A percentile compares a stretch with the other conserved stretches of the same genome.
These are phyloP conservation scores for Trichoderma koningiopsis DNA, from an alignment of 2,329 filamentous ascomycete species.

Conservation along the genomic window DNA sequence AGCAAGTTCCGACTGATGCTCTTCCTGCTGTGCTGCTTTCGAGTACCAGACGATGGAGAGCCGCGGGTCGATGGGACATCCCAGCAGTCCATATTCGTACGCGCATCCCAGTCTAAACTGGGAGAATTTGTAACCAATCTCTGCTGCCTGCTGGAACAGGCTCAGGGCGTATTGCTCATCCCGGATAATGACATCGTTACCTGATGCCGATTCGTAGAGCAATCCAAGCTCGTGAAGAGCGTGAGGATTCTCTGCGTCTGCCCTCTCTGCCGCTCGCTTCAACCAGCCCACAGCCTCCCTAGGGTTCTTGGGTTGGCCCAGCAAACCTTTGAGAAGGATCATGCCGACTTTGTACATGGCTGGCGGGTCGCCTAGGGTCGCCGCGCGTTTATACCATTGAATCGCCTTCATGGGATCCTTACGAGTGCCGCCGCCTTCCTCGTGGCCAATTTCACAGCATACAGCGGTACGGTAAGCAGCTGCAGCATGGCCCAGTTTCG, in stretches of 20 bases:
- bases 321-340: conserved; percentile 87
- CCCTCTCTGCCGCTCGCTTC: conserved; percentile 86
- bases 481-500: conserved; percentile 82
- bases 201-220: conserved; percentile 63
- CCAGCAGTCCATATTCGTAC: conserved; percentile 86
- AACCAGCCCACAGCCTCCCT: conserved; percentile 89
- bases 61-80: conserved; percentile 78
- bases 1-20: conserved; percentile 88
- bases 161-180: conserved; percentile 81
- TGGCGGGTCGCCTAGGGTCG: conserved; percentile 83
- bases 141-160: conserved; percentile 81
- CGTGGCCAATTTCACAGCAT: conserved; percentile 93
- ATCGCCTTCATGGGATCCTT: conserved; percentile 92
- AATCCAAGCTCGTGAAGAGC: conserved; percentile 85
- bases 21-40: conserved; percentile 84
- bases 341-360: conserved; percentile 99
- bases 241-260: conserved; percentile 89
- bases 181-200: conserved; percentile 72
- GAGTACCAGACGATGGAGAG: conserved; percentile 94
- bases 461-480: conserved; percentile 94
- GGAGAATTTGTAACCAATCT: conserved; percentile 91
- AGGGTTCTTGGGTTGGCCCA: conserved; percentile 82
- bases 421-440: conserved; percentile 90
- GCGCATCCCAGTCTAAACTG: conserved; percentile 87
- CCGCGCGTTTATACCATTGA: conserved; percentile 96